Conservation (phyloP, 2,329 filamentous ascomycete species). For the Colletotrichum neosansevieriae region DNA sequence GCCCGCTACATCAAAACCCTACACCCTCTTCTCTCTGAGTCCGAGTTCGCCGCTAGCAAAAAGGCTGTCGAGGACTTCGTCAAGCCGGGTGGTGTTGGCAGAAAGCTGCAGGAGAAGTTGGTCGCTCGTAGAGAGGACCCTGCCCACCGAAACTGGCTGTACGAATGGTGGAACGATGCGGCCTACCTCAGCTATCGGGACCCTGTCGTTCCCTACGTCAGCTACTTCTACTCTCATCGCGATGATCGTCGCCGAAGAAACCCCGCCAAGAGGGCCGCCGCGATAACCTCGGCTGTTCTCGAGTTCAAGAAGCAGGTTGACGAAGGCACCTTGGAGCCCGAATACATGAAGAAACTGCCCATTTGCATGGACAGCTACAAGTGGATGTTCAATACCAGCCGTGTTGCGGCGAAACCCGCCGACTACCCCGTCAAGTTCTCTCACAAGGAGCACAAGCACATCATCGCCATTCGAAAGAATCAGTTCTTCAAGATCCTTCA, state of each 20-base stretch:
- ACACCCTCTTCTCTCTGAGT: constrained; percentile 76
- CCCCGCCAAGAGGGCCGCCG: constrained; percentile 92
- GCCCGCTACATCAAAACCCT: constrained; percentile 84
- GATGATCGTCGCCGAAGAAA: constrained; percentile 91
- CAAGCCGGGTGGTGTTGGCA: constrained; percentile 84
- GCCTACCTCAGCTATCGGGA: constrained; percentile 95
- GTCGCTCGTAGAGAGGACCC: constrained; percentile 83
- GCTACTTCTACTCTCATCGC: constrained; percentile 98
- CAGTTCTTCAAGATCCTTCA: constrained; percentile 94
- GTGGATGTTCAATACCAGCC: constrained; percentile 98
- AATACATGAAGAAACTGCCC: constrained; percentile 98
- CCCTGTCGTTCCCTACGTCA: constrained; percentile 96
- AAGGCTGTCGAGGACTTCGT: constrained; percentile 91
- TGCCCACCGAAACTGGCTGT: constrained; percentile 90
- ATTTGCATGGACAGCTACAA: constrained; percentile 99
- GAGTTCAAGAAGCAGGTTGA: constrained; percentile 98
- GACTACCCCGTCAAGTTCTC: constrained; percentile 89
- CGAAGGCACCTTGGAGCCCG: constrained; percentile 84
- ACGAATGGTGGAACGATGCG: constrained; percentile 97
- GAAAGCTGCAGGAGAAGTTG: constrained; percentile 88
- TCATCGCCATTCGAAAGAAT: constrained; percentile 93
- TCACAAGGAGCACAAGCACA: constrained; percentile 82
- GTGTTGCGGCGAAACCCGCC: constrained; percentile 83
- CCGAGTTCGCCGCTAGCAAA: constrained; percentile 79
- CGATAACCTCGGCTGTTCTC: constrained; percentile 85